Evolutionary conservation across 495 filamentous ascomycete species (phyloP), one percentile per base, ranked within the genome.

Genomic region (Corynascus novoguineensis): DNA sequence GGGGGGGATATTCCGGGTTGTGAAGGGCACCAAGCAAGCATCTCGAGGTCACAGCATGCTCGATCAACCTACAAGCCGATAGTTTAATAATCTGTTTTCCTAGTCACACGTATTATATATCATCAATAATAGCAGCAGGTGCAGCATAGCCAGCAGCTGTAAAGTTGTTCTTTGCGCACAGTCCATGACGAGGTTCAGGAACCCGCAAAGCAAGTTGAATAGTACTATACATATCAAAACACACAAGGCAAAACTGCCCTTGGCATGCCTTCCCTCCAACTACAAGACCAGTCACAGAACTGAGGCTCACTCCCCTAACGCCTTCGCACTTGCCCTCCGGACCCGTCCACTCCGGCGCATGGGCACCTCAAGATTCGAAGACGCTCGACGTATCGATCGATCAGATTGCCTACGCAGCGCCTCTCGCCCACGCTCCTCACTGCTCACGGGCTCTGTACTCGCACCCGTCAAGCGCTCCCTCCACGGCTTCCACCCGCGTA

Each of bases 401-500:
- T 58, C 56, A 10, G 53, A 48, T 1, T 40, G 46, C 28, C 50
- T 46, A 6, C 32, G 29, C 15, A 15, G 10, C 3, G 3, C 46
- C 17, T 50, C 34, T 4, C 8, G 21, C 14, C 41, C 40, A 21
- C 22, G 29, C 19, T 46, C 31, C 29, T 37, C 29, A 12, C 31
- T 37, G 0, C 1, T 2, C 21, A 21, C 31, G 29, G 15, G 27
- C 17, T 57, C n/a, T 6, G 9, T 45, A 9, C 46, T 17, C 46
- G 53, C 50, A n/a, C 51, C 50, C n/a, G n/a, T n/a, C 21, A 57
- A 15, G 12, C 38, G 32, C 28, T 63, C 65, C 57, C 47, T 59
- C 62, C 64, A 69, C 45, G 59, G 48, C 55, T 75, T 75, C 37
- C 73, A 62, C 1, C 74, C 74, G 0, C 80, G 75, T 10, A 83